Evolutionary conservation across 2,329 filamentous ascomycete genomes (phyloP), one percentile per base, ranked within the genome.

Genomic region (Thyridium curvatum): DNA sequence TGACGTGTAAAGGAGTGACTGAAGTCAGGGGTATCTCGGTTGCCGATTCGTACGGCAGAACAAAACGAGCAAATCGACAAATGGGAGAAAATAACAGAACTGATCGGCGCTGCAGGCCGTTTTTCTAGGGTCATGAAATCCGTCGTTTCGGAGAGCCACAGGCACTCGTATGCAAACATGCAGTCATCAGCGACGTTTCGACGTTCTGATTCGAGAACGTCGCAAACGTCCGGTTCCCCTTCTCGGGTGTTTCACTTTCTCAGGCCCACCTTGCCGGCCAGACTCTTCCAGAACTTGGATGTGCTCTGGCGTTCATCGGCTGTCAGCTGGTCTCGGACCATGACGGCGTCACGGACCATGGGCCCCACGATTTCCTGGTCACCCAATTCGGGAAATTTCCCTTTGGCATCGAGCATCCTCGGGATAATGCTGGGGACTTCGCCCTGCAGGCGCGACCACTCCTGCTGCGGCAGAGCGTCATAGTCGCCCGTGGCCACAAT

Each of bases 321-420:
- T 2, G 49, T 45, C 12, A 61, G 65, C 34, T 56, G 57, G 12
- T 63, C 59, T 34, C 69, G 63, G 21, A 61, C 58, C 73, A 78
- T 78, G 45, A 68, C 62, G 30, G 67, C 65, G 47, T 77, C 72
- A 12, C 75, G 74, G 50, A 80, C 78, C 90, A 96, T 95, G 7
- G 90, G 90, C 2, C 90, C 90, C 33, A 96, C 88, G 56, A 96
- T 94, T 59, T 94, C 90, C 51, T 90, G 84, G 52, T 95, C 89
- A 38, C 89, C 89, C 26, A 91, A 77, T 50, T 83, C 80, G 17
- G 89, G 89, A 53, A 95, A 96, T 60, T 96, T 95, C 54, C 85
- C 84, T 45, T 84, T 83, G 54, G 82, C 71, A 55, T 86, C 80
- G 45, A 82, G 69, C 49, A 90, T 75, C 18, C 76, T 72, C 0